Conservation (phyloP, 495 filamentous ascomycete species). For the Aspergillus sparsus region DNA sequence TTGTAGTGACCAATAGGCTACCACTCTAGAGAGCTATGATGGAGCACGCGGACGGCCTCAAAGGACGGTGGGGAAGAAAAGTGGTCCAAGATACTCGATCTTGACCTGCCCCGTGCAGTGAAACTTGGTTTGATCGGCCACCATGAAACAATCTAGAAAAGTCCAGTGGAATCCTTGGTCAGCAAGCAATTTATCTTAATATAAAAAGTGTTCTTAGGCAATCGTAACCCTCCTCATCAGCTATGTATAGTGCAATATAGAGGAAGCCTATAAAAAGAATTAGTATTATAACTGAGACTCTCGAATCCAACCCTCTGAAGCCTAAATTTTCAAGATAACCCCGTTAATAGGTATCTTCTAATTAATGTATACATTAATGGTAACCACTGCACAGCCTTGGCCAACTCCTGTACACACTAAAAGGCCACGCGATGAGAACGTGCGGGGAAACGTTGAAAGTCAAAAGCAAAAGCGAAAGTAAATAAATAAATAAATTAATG, state of each 20-base stretch:
- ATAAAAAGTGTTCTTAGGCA: background rate
- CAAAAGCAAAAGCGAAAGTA: background rate
- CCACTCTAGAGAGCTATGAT: no score
- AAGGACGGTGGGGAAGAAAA: background rate
- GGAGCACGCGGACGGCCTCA: no score
- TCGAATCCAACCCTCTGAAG: no score
- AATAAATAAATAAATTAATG: no score
- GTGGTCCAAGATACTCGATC: background rate
- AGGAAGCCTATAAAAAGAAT: no score
- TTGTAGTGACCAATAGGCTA: no score
- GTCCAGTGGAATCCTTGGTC: conserved; percentile 13
- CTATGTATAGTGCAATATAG: no score
- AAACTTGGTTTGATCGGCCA: conserved; percentile 39
- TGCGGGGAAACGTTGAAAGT: background rate
- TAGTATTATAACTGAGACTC: no score
- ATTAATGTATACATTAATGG: no score
- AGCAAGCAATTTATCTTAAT: conserved; percentile 6
- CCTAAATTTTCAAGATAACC: no score
- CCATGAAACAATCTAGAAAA: conserved; percentile 46
- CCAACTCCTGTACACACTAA: background rate
- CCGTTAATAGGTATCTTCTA: no score
- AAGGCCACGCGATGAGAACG: conserved; percentile 3
- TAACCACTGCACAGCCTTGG: background rate
- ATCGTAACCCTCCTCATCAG: background rate
- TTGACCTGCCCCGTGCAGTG: conserved; percentile 5